Base-by-base conservation (phyloP, 169 alveolate genomes). In the Cryptosporidium sp. region DNA sequence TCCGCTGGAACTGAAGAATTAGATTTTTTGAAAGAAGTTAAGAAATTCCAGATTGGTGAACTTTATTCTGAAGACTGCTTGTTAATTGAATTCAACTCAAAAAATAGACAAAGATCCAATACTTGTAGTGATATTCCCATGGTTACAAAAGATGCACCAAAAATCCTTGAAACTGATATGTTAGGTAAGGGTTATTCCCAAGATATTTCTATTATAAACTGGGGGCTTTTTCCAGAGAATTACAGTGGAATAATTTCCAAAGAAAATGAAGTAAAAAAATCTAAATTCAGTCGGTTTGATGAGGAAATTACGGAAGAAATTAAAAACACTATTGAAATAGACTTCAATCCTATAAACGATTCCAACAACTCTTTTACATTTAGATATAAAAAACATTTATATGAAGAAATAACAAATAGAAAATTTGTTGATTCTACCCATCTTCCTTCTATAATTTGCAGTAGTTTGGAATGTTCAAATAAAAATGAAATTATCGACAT, bases 221-320 rank as follows among this genome's bases (percentile, higher is more conserved):
- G 89, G 89, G 89, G 89, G n/a, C 3, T 80, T 18, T 37, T 21
- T 37, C 89, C 89, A 3, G 89, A 80, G 33, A 62, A 59, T 65
- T 62, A 41, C 26, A 80, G 48, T 80, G 89, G 65, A 41, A 41
- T 39, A 21, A 21, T 62, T 26, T 21, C 75, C 18, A 80, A 80
- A 80, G 89, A 80, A 37, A 48, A 29, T 29, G 89, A 65, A 26
- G 10, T 80, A 14, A 65, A 59, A 39, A 80, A 41, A 48, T 41
- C 59, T 4, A 80, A 62, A 37, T 43, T 41, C 3, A 37, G 62
- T 43, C 71, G 89, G 7, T 67, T 80, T 45, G 89, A 80, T 65
- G n/a, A 37, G 26, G 89, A 80, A 41, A 31, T 80, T 18, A 80
- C 89, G 7, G 89, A 80, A 43, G 89, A 80, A 55, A 23, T 80